These are phyloP conservation scores for Stephania cephalantha DNA, from an alignment of 164 flowering plant genomes.

Conservation along the genomic window DNA sequence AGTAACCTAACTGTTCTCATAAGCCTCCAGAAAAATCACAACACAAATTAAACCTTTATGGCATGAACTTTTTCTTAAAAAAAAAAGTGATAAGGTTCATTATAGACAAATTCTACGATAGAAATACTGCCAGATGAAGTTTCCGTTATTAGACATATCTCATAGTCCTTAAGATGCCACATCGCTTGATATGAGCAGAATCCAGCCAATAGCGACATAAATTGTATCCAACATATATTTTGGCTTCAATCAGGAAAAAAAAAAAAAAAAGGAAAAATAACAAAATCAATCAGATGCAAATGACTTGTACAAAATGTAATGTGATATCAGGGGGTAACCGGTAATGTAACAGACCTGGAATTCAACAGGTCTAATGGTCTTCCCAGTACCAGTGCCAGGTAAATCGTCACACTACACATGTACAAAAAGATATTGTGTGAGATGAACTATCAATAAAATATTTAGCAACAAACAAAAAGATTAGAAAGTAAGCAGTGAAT, in stretches of 20 bases:
- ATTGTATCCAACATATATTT: background rate
- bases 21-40: background rate
- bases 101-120: too few relatives aligned
- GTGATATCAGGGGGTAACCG: background rate
- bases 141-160: too few relatives aligned
- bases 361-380: slow-evolving; percentile 50
- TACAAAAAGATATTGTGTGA: background rate
- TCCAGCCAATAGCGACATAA: background rate
- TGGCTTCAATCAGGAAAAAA: background rate
- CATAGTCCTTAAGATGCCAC: too few relatives aligned
- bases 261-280: background rate
- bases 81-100: background rate
- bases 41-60: background rate
- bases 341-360: slow-evolving; percentile 48
- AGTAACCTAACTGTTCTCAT: background rate
- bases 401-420: slow-evolving; percentile 66
- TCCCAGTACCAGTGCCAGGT: slow-evolving; percentile 28
- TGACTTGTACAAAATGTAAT: background rate
- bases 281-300: background rate
- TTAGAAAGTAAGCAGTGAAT: background rate
- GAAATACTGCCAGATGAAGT: too few relatives aligned
- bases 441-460: slow-evolving; percentile 5
- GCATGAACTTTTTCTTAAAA: too few relatives aligned
- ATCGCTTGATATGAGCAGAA: background rate
- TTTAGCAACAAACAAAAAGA: slow-evolving; percentile 61